These are phyloP conservation scores for Boletus rex-veris DNA, from an alignment of 768 basidiomycete genomes.

Conservation along the genomic window DNA sequence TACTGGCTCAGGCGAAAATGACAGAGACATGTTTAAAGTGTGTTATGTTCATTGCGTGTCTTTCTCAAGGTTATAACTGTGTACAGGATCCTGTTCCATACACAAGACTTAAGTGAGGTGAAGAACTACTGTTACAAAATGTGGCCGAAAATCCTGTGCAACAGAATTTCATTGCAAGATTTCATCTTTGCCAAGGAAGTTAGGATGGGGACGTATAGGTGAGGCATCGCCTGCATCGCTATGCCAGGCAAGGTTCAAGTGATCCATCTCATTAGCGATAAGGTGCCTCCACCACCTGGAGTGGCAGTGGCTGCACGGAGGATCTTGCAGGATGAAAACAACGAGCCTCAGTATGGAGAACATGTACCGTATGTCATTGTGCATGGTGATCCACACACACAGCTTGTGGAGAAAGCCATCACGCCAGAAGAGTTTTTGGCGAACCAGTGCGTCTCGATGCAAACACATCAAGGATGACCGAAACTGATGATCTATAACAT, in stretches of 20 bases:
- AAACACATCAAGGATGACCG: background rate
- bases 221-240: background rate
- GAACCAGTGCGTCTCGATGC: slow-evolving; percentile 46
- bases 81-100: slow-evolving; percentile 83
- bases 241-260: too few species aligned
- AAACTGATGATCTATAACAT: background rate
- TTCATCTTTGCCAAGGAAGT: slow-evolving; percentile 96
- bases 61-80: background rate
- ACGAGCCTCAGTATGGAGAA: slow-evolving; percentile 90
- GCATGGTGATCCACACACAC: slow-evolving; percentile 55
- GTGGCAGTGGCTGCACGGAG: slow-evolving; percentile 79
- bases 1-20: slow-evolving; percentile 90
- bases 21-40: slow-evolving; percentile 87
- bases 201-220: slow-evolving; percentile 91
- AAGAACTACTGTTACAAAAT: slow-evolving; percentile 84
- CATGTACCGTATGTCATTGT: slow-evolving; percentile 89
- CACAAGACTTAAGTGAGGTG: slow-evolving; percentile 83
- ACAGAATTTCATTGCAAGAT: slow-evolving; percentile 82
- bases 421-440: slow-evolving; percentile 68
- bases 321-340: slow-evolving; percentile 68
- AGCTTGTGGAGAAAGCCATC: slow-evolving; percentile 72
- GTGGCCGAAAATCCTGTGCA: slow-evolving; percentile 82
- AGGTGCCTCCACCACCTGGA: slow-evolving; percentile 86
- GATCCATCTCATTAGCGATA: slow-evolving; percentile 51
- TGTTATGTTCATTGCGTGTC: slow-evolving; percentile 10